Evolutionary conservation across 164 flowering plant genomes (phyloP), one percentile per base, ranked within the genome.

Genomic region (Magnolia sinica): DNA sequence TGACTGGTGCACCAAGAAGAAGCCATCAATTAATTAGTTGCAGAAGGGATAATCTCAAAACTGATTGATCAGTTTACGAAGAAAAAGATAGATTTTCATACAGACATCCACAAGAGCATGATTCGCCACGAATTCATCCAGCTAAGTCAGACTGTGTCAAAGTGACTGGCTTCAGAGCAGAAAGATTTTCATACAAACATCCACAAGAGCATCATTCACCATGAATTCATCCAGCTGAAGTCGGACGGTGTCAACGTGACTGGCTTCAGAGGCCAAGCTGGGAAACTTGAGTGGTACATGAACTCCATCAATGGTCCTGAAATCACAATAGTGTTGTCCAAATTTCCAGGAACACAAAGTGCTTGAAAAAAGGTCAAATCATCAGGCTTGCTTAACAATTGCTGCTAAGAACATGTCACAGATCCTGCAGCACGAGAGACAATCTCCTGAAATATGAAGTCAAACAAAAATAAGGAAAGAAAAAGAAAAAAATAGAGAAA

Each of bases 361-460:
- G 59, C 68, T 59, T 31, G 75, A 55, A 19, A 55, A 55, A 16
- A 55, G 18, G 61, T 55, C 16, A 55, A 55, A 55, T 9, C 13
- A 55, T 55, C 61, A 55, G 18, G 16, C 18, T 55, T 55, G 61
- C 61, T 16, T 55, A 55, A 78, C 14, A 52, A 68, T 49, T 70
- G 8, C 61, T 16, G 61, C 13, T 55, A 55, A 73, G 77, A 78
- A 55, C 72, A 64, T 68, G 37, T 64, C 50, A 67, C 52, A 64
- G n/a, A 66, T 20, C 80, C 77, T 74, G 80, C 80, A 74, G 49
- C 74, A 74, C 19, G 74, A 64, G 74, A 65, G 27, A 71, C 50
- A 78, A 68, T 66, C 31, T 70, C 74, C 64, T 16, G 55, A 74
- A 51, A 50, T 74, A 64, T 70, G 73, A 27, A 61, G 10, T 19